Conservation (phyloP, 1,284 basidiomycete genomes). For the Leccinum holopus region DNA sequence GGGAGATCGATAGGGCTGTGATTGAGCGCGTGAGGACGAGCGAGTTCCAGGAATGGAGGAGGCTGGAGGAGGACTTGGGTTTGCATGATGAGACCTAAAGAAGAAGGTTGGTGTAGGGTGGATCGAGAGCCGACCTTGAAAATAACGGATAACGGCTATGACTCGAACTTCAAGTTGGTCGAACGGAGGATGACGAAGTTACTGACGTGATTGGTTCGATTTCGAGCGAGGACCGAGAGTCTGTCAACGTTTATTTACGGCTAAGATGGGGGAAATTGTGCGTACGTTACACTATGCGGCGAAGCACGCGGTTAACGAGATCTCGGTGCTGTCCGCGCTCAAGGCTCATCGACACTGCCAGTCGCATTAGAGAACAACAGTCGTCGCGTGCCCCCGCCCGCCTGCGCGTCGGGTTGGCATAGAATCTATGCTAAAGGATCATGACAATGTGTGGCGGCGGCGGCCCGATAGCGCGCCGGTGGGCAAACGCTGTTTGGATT, state of each 20-base stretch:
- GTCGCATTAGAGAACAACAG: neutral
- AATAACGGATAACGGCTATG: constrained; percentile 17
- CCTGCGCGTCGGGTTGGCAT: constrained; percentile 11
- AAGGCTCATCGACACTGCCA: neutral
- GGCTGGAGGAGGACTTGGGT: constrained; percentile 27
- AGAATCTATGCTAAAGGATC: constrained; percentile 1
- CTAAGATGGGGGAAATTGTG: constrained; percentile 15
- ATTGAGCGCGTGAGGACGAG: constrained; percentile 14
- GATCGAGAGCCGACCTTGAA: constrained; percentile 18
- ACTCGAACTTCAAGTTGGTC: constrained; percentile 12
- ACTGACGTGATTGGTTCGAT: constrained; percentile 29
- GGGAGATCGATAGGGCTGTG: constrained; percentile 5
- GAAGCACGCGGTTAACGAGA: constrained; percentile 13
- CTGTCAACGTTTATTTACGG: constrained; percentile 33
- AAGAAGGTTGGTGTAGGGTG: constrained; percentile 5
- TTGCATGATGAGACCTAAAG: constrained; percentile 27
- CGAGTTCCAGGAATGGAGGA: constrained; percentile 17
- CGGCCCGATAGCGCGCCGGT: constrained; percentile 7
- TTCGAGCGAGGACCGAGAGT: constrained; percentile 12
- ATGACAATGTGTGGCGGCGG: neutral
- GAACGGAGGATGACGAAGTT: constrained; percentile 17
- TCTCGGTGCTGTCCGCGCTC: constrained; percentile 8
- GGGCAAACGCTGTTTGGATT: neutral
- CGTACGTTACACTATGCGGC: constrained; percentile 27
- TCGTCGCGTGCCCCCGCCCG: constrained; percentile 1